A percentile compares a stretch with the other conserved stretches of the same genome.
Conservation (phyloP, 352 stramenopile species). For the Phytophthora ramorum region DNA sequence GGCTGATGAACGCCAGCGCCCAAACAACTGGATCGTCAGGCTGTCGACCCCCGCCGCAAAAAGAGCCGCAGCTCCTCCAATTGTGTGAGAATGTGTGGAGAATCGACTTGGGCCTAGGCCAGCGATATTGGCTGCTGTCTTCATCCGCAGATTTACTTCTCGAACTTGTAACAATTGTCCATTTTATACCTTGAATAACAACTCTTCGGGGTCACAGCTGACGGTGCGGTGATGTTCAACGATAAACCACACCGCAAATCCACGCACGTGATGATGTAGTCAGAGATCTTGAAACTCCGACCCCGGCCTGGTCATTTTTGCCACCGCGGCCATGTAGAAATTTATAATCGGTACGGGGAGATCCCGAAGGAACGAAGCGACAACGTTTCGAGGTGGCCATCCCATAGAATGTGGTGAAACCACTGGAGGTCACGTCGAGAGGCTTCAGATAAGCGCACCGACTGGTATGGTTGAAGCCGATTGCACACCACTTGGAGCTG, state of each 20-base stretch:
- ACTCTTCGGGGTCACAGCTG: conserved; percentile 1
- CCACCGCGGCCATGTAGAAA: conserved; percentile 22
- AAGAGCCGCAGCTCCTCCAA: conserved; percentile 15
- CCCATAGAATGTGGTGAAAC: neutral
- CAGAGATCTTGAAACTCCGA: neutral
- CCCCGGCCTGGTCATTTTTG: conserved; percentile 31
- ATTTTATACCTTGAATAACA: conserved; percentile 15
- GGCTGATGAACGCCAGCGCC: conserved; percentile 11
- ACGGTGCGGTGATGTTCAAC: conserved; percentile 6
- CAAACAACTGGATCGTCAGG: conserved; percentile 18
- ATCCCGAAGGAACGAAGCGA: neutral
- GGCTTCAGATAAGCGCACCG: neutral
- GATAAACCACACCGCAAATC: conserved; percentile 15
- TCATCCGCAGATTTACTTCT: conserved; percentile 1
- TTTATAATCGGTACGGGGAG: neutral
- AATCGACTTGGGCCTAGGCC: conserved; percentile 4
- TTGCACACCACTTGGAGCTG: conserved; percentile 2
- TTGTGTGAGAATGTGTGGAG: conserved; percentile 1
- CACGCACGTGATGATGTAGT: conserved; percentile 2
- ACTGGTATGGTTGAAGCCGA: neutral
- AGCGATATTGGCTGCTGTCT: neutral
- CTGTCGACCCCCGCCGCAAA: conserved; percentile 12
- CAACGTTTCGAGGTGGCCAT: conserved; percentile 5
- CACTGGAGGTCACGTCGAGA: neutral
- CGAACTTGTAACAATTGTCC: conserved; percentile 3